Percentiles rank a stretch among this genome's conserved stretches.
Evolutionary conservation across 148 eudicot genomes (phyloP).

Genomic region (Rhododendron ferrugineum): DNA sequence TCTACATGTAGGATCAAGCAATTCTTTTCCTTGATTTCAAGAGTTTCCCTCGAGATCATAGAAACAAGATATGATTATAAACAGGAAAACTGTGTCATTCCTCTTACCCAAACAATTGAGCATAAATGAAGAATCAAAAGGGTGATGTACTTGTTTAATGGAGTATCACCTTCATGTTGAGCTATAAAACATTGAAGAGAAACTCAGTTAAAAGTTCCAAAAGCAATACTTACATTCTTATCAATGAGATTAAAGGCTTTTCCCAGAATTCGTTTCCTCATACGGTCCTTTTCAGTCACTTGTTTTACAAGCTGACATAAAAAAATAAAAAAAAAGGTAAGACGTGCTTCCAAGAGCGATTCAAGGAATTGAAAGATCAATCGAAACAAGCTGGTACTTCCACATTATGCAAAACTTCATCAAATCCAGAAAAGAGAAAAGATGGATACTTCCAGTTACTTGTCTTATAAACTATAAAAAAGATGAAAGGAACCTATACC

Average conservation of each 20-base stretch:
- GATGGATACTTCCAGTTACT: not conserved
- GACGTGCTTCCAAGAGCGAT: not conserved
- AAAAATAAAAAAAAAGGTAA: not conserved
- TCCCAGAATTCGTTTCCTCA: slow-evolving; percentile 50
- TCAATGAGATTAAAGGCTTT: slow-evolving; percentile 78
- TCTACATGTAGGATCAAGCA: not conserved
- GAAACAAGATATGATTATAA: not conserved
- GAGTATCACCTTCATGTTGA: not conserved
- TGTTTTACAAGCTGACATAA: slow-evolving; percentile 71
- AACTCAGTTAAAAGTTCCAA: not conserved
- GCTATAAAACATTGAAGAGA: not conserved
- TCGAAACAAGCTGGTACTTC: not conserved
- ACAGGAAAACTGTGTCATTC: not conserved
- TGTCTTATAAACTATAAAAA: slow-evolving; percentile 1
- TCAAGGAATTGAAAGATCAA: not conserved
- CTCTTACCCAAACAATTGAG: not conserved
- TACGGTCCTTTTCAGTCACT: slow-evolving; percentile 58
- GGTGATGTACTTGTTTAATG: not conserved
- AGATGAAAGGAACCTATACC: slow-evolving; percentile 29
- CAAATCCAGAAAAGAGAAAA: not conserved
- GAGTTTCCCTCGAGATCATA: not conserved
- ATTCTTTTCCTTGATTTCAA: not conserved
- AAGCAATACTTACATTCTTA: slow-evolving; percentile 38
- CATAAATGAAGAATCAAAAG: not conserved
- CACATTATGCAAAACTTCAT: not conserved